phyloP scores from a whole-genome alignment of 2,329 filamentous ascomycete species.

The Xylariaceae sp. region DNA sequence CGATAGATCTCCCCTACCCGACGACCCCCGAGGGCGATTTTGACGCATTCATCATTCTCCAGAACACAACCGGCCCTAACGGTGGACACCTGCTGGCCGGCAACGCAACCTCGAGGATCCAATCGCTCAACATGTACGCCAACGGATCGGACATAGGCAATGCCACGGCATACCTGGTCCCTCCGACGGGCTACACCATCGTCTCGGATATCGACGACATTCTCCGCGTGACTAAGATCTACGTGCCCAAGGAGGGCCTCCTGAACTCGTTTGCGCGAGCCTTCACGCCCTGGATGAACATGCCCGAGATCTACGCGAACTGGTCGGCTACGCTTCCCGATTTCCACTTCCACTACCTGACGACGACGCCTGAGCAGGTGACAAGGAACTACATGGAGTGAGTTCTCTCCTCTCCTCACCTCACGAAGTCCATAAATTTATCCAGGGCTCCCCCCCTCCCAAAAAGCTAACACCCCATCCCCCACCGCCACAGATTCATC shows the following conservation, averaged over 20 bases:
- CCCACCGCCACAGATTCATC: slow-evolving; percentile 55
- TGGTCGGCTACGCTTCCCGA: slow-evolving; percentile 69
- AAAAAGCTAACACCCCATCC: slow-evolving; percentile 1
- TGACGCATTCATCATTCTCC: slow-evolving; percentile 68
- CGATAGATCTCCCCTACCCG: slow-evolving; percentile 63
- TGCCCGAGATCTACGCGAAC: slow-evolving; percentile 78
- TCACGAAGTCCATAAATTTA: neutral
- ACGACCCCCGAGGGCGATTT: slow-evolving; percentile 74
- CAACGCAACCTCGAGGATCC: slow-evolving; percentile 65
- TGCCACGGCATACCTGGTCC: slow-evolving; percentile 75
- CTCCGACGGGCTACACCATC: slow-evolving; percentile 69
- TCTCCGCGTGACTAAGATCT: slow-evolving; percentile 79
- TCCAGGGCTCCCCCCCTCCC: slow-evolving; percentile 69
- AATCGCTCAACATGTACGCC: slow-evolving; percentile 69
- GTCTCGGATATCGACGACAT: slow-evolving; percentile 82
- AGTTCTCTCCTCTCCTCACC: slow-evolving; percentile 4
- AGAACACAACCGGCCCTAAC: slow-evolving; percentile 55
- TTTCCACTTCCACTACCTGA: slow-evolving; percentile 80
- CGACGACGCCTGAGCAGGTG: slow-evolving; percentile 77
- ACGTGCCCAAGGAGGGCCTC: slow-evolving; percentile 72
- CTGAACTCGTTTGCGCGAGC: slow-evolving; percentile 75
- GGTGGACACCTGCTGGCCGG: slow-evolving; percentile 59
- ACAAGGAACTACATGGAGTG: slow-evolving; percentile 77
- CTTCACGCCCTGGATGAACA: slow-evolving; percentile 75
- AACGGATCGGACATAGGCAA: slow-evolving; percentile 69